These are phyloP conservation scores for Enterospora canceri DNA, from an alignment of 371 early-diverging fungal genomes.

Conservation along the genomic window DNA sequence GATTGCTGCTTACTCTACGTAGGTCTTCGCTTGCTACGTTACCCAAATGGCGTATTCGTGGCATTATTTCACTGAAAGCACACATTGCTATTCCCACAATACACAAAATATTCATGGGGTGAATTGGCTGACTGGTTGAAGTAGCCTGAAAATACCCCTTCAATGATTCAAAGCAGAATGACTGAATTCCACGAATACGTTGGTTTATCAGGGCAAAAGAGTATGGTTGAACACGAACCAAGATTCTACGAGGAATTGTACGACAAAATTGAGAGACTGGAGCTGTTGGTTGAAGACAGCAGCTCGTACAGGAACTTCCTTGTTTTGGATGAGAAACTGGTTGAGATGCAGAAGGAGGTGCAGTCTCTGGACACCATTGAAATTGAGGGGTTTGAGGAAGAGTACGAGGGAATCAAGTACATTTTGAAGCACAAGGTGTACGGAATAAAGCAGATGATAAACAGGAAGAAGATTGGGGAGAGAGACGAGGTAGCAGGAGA, in stretches of 20 bases:
- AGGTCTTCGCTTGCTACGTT: background rate
- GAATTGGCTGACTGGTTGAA: background rate
- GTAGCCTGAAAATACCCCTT: background rate
- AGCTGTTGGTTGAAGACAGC: background rate
- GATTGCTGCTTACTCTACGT: too few relatives aligned
- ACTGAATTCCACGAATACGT: conserved; percentile 6
- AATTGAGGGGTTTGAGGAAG: conserved; percentile 28
- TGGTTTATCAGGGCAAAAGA: background rate
- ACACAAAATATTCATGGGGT: background rate
- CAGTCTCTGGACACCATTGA: conserved; percentile 10
- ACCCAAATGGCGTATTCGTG: background rate
- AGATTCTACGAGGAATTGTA: conserved; percentile 40
- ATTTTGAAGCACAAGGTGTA: conserved; percentile 28
- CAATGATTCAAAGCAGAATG: conserved; percentile 12
- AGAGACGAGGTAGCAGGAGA: conserved; percentile 11
- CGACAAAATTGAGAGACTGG: conserved; percentile 19
- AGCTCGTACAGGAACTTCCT: conserved; percentile 26
- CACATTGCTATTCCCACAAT: too few relatives aligned
- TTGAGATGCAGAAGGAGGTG: conserved; percentile 14
- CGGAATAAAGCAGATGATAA: conserved; percentile 7
- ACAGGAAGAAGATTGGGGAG: conserved; percentile 15
- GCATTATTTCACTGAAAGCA: background rate
- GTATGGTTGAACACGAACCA: background rate
- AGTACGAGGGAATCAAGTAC: conserved; percentile 49
- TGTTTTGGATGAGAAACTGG: conserved; percentile 24